Conservation (phyloP, 202 grass and related monocot genomes). For the Zoysia matrella region DNA sequence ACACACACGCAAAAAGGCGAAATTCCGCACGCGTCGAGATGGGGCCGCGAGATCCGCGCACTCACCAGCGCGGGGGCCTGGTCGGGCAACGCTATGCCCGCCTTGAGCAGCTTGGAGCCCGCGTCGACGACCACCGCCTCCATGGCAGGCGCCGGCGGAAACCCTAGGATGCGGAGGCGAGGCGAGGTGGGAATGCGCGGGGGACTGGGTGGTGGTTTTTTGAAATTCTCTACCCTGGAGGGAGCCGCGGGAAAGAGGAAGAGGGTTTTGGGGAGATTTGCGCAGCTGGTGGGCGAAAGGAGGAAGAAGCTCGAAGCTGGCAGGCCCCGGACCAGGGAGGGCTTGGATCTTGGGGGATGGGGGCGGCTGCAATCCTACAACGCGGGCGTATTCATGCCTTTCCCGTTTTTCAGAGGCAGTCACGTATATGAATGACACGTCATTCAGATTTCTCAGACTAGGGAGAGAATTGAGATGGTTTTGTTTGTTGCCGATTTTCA, state of each 20-base stretch:
- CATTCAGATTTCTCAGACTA: too few relatives aligned
- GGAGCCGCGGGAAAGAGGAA: constrained; percentile 41
- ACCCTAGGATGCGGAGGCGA: constrained; percentile 41
- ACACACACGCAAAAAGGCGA: too few relatives aligned
- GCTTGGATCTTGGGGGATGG: not conserved
- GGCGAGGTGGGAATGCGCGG: not conserved
- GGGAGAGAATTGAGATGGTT: too few relatives aligned
- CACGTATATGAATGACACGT: too few relatives aligned
- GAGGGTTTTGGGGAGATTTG: constrained; percentile 31
- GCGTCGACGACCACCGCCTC: constrained; percentile 94
- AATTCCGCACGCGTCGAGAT: not conserved
- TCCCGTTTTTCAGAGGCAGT: too few relatives aligned
- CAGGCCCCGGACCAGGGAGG: not conserved
- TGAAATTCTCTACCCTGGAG: not conserved
- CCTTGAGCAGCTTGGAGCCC: constrained; percentile 97
- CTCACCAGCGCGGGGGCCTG: constrained; percentile 83
- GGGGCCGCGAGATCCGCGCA: not conserved
- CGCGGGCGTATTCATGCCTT: not conserved
- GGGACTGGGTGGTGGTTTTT: not conserved
- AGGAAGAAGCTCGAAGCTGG: not conserved
- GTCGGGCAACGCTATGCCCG: constrained; percentile 87
- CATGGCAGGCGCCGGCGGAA: constrained; percentile 53
- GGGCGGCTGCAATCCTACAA: not conserved
- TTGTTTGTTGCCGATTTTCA: too few relatives aligned
- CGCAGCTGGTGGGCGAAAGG: not conserved